Evolutionary conservation across 768 basidiomycete genomes (phyloP), one percentile per base, ranked within the genome.

Genomic region (Tulasnella sp.): DNA sequence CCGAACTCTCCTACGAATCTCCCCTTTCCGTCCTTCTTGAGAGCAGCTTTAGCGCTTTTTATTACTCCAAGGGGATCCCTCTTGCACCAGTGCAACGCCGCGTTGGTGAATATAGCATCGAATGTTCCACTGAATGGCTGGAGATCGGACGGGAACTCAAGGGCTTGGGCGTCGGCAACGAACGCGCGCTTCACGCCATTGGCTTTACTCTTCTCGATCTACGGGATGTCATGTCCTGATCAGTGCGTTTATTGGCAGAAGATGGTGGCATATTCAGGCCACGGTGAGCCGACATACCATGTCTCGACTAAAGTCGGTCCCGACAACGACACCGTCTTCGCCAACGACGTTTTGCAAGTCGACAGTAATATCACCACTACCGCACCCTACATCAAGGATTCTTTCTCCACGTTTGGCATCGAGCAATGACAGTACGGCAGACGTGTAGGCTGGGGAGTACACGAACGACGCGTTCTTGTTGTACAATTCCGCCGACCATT

Each of bases 31-130:
- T 91, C 91, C 1, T 85, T 86, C 79, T 89, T 93, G 74, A 95
- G 83, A 12, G 91, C 82, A 67, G 83, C 85, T 80, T 87, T 87
- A n/a, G 87, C 86, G 70, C 89, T 86, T 17, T 85, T 82, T 12
- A 94, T 81, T 11, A 94, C 93, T 1, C 88, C 89, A 1, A 80
- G 81, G 0, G 94, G 94, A 79, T 91, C 85, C 5, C 84, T 83
- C 82, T 93, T 94, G 83, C 93, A 95, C 94, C 93, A 96, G 80
- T 96, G 94, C 78, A 96, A 81, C 3, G 87, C 86, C 0, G 94
- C 92, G 78, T 91, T 93, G 73, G 90, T 91, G 84, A 96, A 96
- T 1, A 91, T 90, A 0, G 88, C 89, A 80, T 94, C 91, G 52
- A 76, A 78, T 29, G 36, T n/a, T 39, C 76, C 76, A 11, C 34